Base-by-base conservation (phyloP, 345 rosid genomes). In the Ceriops tagal region DNA sequence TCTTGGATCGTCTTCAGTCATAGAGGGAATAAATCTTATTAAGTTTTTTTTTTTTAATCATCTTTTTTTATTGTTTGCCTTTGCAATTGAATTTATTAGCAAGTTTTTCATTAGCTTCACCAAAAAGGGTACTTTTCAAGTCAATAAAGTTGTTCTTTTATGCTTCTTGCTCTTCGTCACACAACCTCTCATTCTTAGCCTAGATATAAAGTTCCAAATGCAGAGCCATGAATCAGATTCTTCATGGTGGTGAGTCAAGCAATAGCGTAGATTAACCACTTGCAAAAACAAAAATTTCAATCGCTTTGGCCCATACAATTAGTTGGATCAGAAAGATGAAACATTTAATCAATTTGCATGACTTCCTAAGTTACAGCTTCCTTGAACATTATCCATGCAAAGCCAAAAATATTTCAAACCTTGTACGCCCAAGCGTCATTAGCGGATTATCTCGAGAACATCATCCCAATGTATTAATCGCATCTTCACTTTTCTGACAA, bases 391-490 rank as follows among this genome's bases (percentile, higher is more conserved):
- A 52, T 20, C 35, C 16, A 52, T 34, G 31, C 5, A 52, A 4
- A 21, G 31, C 16, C 2, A 21, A 52, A 28, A 70, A 43, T 16
- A 26, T 27, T 64, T 70, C 58, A 57, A 8, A 24, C n/a, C 64
- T 24, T 13, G 60, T 22, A 22, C 35, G 28, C 30, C 19, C 24
- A 46, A 59, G 1, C 70, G 70, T 59, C 75, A 34, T 34, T 71
- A 10, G 76, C 78, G 30, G 39, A n/a, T 53, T 55, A n/a, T 55
- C 58, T 55, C 10, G 5, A 22, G 73, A 55, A 58, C 61, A 63
- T 35, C 30, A 65, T 69, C 70, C 68, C 57, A 67, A 35, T 67
- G 63, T 39, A 60, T 56, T 59, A 66, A 70, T 53, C 62, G 31
- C 26, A 27, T 75, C 70, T 53, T 65, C 56, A 37, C 73, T 62